Evolutionary conservation across 441 rosid genomes (phyloP).

Genomic region (Capsella rubella): DNA sequence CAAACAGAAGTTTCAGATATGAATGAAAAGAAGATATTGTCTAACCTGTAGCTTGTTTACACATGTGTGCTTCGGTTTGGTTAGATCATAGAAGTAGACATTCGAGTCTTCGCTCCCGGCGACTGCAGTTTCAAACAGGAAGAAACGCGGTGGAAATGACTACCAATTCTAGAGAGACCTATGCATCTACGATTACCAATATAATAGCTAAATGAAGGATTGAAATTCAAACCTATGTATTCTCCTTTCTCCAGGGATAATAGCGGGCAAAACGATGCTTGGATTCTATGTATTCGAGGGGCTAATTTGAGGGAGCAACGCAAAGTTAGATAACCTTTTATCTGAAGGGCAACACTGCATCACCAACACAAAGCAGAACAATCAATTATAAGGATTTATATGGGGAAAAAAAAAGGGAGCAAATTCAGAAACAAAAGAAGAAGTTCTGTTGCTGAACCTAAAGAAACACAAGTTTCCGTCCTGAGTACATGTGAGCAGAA

Average conservation of each 20-base stretch:
- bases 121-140: conserved; percentile 54
- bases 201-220: neutral
- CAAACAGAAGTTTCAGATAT: neutral
- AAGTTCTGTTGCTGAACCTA: conserved; percentile 56
- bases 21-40: neutral
- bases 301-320: conserved; percentile 87
- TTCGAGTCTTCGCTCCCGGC: conserved; percentile 95
- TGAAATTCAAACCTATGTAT: conserved; percentile 67
- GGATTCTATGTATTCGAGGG: conserved; percentile 71
- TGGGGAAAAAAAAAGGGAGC: neutral
- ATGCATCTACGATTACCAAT: neutral
- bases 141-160: conserved; percentile 9
- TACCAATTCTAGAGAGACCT: conserved; percentile 7
- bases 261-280: conserved; percentile 91
- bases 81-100: conserved; percentile 90
- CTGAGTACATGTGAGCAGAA: conserved; percentile 85
- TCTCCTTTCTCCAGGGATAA: conserved; percentile 96
- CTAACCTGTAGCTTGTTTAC: conserved; percentile 96
- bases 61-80: conserved; percentile 84
- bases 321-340: conserved; percentile 83
- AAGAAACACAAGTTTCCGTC: conserved; percentile 92
- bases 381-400: conserved; percentile 9
- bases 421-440: neutral
- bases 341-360: conserved; percentile 82
- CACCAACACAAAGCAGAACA: conserved; percentile 34